Base-by-base conservation (phyloP, 1,284 basidiomycete species). In the Uromyces viciae-fabae region DNA sequence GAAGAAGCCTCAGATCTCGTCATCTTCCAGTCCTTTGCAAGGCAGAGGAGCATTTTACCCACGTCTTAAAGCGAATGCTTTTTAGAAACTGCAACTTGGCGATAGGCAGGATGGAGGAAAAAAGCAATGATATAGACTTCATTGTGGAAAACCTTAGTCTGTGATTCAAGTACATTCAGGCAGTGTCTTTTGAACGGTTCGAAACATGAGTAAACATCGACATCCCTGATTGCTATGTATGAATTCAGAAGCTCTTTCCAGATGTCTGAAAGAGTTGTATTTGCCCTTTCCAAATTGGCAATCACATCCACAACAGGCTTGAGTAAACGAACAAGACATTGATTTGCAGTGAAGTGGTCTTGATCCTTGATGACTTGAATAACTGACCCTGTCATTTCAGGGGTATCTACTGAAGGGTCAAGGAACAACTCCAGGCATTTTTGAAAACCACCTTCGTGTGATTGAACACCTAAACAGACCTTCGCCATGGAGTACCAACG, bases 81-180 rank as follows among this genome's bases (percentile, higher is more conserved):
- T 14, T 72, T 52, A 46, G 69, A 72, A 5, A 72, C 43, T 33
- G 52, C 31, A 40, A 74, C 52, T 33, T 28, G 22, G 3, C 22
- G 52, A 28, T 74, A 74, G 14, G 9, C 14, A 22, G 52, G 72
- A 43, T 71, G 68, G 31, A 74, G 72, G 19, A 64, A 75, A 28
- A 75, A 75, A 9, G 74, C 74, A 22, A 64, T 43, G 22, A 75
- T 42, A 64, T 75, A 75, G n/a, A 75, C 64, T 25, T 75, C 58
- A 7, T 42, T 58, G 17, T 64, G 36, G 40, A 1, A 64, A 9
- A 62, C 14, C 14, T 43, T 56, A 22, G 56, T 64, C n/a, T 49
- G 42, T 14, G 28, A 52, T 25, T 64, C 9, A 2, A 75, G 33
- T n/a, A 42, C 40, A 1, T 64, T 4, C 17, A 62, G 22, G 25